Percentiles rank a stretch among this genome's conserved stretches.
Conservation (phyloP, 768 basidiomycete genomes). For the Serendipita vermifera region DNA sequence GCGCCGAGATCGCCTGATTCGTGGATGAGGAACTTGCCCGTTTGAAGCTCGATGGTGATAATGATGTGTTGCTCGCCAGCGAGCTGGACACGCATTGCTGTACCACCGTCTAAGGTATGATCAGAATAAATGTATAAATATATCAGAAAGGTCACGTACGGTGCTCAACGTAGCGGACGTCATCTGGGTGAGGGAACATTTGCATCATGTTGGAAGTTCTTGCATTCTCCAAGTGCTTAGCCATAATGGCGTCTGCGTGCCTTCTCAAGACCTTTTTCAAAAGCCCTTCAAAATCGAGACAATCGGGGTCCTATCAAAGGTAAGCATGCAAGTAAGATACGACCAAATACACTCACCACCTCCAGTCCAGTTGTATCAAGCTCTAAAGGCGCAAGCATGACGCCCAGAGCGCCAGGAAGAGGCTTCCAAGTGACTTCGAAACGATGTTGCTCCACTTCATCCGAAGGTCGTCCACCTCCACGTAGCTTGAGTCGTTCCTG, state of each 20-base stretch:
- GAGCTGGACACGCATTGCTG: conserved; percentile 52
- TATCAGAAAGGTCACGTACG: conserved; percentile 28
- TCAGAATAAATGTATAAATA: background rate
- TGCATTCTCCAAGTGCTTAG: background rate
- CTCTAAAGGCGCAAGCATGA: conserved; percentile 37
- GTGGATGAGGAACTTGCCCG: conserved; percentile 61
- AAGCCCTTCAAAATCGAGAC: conserved; percentile 63
- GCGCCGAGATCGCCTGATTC: conserved; percentile 74
- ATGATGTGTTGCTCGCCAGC: conserved; percentile 66
- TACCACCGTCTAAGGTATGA: conserved; percentile 32
- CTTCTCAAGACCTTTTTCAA: conserved; percentile 47
- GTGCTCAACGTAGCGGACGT: conserved; percentile 42
- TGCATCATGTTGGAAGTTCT: conserved; percentile 31
- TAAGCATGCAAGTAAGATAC: background rate
- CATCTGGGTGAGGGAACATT: conserved; percentile 51
- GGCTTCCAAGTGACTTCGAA: conserved; percentile 74
- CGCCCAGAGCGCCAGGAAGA: conserved; percentile 50
- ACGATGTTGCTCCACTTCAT: conserved; percentile 56
- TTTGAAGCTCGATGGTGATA: conserved; percentile 66
- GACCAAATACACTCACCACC: conserved; percentile 38
- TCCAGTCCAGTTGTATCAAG: conserved; percentile 32
- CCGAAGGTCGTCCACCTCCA: conserved; percentile 33
- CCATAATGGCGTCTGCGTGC: conserved; percentile 52
- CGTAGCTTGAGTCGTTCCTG: conserved; percentile 14
- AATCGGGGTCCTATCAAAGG: conserved; percentile 41